phyloP scores from a whole-genome alignment of 495 filamentous ascomycete species.

The Monascus purpureus region DNA sequence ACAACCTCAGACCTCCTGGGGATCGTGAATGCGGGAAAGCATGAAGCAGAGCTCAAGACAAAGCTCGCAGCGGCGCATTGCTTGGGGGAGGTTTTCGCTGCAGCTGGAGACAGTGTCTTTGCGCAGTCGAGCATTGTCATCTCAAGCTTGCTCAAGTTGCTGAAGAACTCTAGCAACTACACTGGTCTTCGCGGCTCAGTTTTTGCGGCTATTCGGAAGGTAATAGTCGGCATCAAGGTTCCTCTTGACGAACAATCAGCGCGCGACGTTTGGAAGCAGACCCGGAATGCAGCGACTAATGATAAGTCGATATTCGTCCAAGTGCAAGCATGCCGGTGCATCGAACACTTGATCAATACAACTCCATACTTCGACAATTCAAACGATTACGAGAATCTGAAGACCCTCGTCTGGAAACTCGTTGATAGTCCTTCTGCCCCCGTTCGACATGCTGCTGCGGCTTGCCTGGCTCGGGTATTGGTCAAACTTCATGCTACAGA shows the following conservation, averaged over 20 bases:
- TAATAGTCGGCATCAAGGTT: slow-evolving; percentile 52
- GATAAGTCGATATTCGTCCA: slow-evolving; percentile 80
- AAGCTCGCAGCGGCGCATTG: slow-evolving; percentile 86
- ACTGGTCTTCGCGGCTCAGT: slow-evolving; percentile 71
- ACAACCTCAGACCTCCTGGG: slow-evolving; percentile 77
- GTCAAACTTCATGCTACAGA: slow-evolving; percentile 67
- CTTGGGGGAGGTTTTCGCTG: slow-evolving; percentile 75
- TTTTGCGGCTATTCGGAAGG: slow-evolving; percentile 66
- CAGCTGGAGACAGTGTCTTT: slow-evolving; percentile 88
- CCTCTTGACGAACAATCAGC: slow-evolving; percentile 77
- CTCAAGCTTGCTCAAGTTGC: slow-evolving; percentile 54
- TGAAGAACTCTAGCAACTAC: slow-evolving; percentile 70
- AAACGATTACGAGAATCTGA: slow-evolving; percentile 81
- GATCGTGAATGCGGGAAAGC: slow-evolving; percentile 64
- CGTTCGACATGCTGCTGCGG: slow-evolving; percentile 76
- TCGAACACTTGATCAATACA: slow-evolving; percentile 54
- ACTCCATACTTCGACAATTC: slow-evolving; percentile 78
- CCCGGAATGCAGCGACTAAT: slow-evolving; percentile 55
- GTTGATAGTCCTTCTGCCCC: slow-evolving; percentile 62
- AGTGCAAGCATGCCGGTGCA: slow-evolving; percentile 62
- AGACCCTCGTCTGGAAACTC: slow-evolving; percentile 64
- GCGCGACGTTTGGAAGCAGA: slow-evolving; percentile 87
- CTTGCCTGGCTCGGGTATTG: slow-evolving; percentile 63
- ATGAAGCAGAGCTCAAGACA: slow-evolving; percentile 57
- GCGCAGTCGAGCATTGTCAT: slow-evolving; percentile 63